Evolutionary conservation across 768 basidiomycete species (phyloP).

Genomic region (Tulasnella sp.): DNA sequence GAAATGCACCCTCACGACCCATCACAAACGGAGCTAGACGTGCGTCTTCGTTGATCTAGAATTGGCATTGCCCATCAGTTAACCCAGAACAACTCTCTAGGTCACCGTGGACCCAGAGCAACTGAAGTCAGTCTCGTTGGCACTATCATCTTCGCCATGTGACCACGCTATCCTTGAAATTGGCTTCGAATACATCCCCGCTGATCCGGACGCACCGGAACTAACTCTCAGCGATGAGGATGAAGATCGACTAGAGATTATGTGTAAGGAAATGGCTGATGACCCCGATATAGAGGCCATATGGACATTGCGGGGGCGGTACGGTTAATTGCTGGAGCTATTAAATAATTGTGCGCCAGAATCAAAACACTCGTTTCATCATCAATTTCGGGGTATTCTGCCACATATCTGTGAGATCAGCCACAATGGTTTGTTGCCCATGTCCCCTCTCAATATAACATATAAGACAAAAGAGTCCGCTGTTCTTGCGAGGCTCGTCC

Average conservation of each 20-base stretch:
- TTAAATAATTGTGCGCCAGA: too few relatives aligned
- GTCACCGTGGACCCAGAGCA: not conserved
- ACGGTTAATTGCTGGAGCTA: too few relatives aligned
- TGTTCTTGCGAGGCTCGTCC: too few relatives aligned
- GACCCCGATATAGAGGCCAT: constrained; percentile 6
- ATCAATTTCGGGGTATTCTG: too few relatives aligned
- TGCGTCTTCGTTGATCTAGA: too few relatives aligned
- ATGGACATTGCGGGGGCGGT: constrained; percentile 8
- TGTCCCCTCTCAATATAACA: too few relatives aligned
- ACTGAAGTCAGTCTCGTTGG: not conserved
- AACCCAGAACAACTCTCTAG: not conserved
- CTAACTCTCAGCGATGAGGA: constrained; percentile 2
- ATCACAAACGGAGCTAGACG: constrained; percentile 1
- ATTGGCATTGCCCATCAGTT: too few relatives aligned
- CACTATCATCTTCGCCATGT: not conserved
- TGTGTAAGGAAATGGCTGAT: constrained; percentile 1
- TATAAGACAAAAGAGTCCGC: too few relatives aligned
- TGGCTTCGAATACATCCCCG: constrained; percentile 11
- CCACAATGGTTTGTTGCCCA: too few relatives aligned
- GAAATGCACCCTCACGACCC: not conserved
- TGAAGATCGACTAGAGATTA: not conserved
- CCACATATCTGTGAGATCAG: too few relatives aligned
- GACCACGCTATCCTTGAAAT: constrained; percentile 7
- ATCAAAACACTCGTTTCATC: too few relatives aligned
- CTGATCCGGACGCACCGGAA: constrained; percentile 4